Evolutionary conservation across 768 basidiomycete species (phyloP), one percentile per base, ranked within the genome.

Genomic region (Solioccasus polychromus): DNA sequence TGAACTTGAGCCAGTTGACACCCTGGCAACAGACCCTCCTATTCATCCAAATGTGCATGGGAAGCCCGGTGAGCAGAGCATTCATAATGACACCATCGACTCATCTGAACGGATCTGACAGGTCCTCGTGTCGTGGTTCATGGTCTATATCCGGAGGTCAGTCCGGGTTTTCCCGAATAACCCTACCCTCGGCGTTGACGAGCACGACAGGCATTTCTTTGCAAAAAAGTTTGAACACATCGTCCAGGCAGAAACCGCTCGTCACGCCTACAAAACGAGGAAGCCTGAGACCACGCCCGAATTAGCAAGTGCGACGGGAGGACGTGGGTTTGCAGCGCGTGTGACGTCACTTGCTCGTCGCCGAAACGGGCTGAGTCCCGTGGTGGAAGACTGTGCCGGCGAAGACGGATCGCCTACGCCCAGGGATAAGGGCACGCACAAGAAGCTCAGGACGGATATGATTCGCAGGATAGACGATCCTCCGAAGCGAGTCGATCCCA

Each of bases 61-160:
- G 87, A 8, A 86, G 74, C 52, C 83, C 83, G 28, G 88, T 89
- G 51, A 59, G 85, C 73, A 17, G 19, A n/a, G 37, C 41, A 19
- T 36, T 10, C 6, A 22, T 26, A 4, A 12, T 20, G 26, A 19
- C 20, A 20, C 25, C 17, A 26, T 2, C 11, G 26, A 26, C 26
- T 26, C 11, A 11, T 26, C 6, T 6, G 12, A 32, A 9, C 17
- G 32, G 31, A 19, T 39, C 26, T 11, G 31, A n/a, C 41, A 91
- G 83, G 79, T 91, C 30, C 57, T 82, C 12, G 78, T 92, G 7
- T 90, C 89, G 0, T 89, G 90, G 85, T 71, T 90, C 47, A 87
- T 89, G 64, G 89, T 95, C 22, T 78, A 82, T 47, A 76, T 84
- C 47, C 76, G 92, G 46, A 82, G 80, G 86, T 87, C 22, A 11